phyloP scores from a whole-genome alignment of 2,329 filamentous ascomycete species.

The Parascedosporium putredinis region DNA sequence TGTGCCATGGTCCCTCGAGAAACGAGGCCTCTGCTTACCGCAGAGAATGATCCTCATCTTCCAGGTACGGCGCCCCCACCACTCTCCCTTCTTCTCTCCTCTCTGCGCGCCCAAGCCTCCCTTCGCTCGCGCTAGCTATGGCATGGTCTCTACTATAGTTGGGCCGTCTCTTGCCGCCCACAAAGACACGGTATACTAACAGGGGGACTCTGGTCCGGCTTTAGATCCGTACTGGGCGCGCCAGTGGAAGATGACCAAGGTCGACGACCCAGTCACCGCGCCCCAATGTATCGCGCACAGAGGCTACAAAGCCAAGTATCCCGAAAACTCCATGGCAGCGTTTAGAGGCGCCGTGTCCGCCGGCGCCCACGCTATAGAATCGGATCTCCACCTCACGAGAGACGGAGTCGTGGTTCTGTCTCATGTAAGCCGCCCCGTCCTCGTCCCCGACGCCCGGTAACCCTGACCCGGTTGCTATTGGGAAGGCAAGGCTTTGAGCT shows the following conservation, averaged over 20 bases:
- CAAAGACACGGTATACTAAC: background rate
- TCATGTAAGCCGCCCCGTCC: constrained; percentile 44
- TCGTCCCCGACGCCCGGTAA: no score
- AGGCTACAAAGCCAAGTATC: constrained; percentile 65
- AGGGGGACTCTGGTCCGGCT: no score
- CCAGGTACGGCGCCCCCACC: no score
- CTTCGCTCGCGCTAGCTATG: no score
- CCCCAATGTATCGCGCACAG: constrained; percentile 68
- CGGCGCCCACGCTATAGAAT: constrained; percentile 76
- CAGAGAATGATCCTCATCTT: background rate
- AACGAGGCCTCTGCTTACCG: background rate
- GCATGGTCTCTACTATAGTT: background rate
- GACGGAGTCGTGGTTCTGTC: constrained; percentile 80
- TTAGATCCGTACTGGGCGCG: background rate
- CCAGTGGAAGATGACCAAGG: background rate
- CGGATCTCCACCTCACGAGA: constrained; percentile 71
- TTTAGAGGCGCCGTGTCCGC: constrained; percentile 64
- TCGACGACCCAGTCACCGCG: background rate
- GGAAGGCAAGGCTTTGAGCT: no score
- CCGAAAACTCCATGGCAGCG: constrained; percentile 78
- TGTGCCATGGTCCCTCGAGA: background rate
- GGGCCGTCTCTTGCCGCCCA: no score
- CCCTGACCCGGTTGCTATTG: no score
- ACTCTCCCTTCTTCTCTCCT: no score
- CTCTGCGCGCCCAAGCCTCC: no score